Conservation (phyloP, 164 flowering plant genomes). For the Liquidambar formosana region DNA sequence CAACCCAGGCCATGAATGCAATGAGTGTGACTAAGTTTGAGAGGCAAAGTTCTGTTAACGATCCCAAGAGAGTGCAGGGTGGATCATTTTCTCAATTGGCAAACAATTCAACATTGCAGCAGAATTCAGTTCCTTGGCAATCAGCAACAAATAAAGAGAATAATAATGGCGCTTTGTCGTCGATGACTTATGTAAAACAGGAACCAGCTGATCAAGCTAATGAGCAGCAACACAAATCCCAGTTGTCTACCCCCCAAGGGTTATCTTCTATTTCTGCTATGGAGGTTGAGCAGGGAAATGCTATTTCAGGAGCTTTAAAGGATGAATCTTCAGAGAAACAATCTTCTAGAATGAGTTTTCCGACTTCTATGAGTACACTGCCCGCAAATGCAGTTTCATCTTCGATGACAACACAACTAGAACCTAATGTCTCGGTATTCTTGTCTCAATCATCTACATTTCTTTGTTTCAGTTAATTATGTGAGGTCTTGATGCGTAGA, state of each 20-base stretch:
- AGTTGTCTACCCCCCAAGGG: slow-evolving; percentile 34
- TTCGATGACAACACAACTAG: slow-evolving; percentile 40
- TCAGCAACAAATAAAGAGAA: slow-evolving; percentile 47
- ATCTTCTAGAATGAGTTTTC: slow-evolving; percentile 41
- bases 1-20: slow-evolving; percentile 41
- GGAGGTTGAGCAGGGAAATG: slow-evolving; percentile 46
- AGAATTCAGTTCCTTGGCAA: slow-evolving; percentile 55
- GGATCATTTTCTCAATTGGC: slow-evolving; percentile 50
- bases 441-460: slow-evolving; percentile 1
- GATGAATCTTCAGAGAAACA: slow-evolving; percentile 57
- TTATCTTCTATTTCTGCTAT: slow-evolving; percentile 38
- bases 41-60: slow-evolving; percentile 44
- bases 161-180: slow-evolving; percentile 31
- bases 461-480: neutral
- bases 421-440: slow-evolving; percentile 40
- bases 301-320: slow-evolving; percentile 32
- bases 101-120: slow-evolving; percentile 49
- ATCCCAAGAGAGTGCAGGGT: slow-evolving; percentile 55
- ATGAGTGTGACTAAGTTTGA: slow-evolving; percentile 52
- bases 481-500: too few species aligned
- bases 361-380: slow-evolving; percentile 28
- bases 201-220: slow-evolving; percentile 60
- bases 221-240: slow-evolving; percentile 61
- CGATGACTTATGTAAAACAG: slow-evolving; percentile 52
- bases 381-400: slow-evolving; percentile 41